These are phyloP conservation scores for Glycine tomentella DNA, from an alignment of 306 rosid genomes.

Conservation along the genomic window DNA sequence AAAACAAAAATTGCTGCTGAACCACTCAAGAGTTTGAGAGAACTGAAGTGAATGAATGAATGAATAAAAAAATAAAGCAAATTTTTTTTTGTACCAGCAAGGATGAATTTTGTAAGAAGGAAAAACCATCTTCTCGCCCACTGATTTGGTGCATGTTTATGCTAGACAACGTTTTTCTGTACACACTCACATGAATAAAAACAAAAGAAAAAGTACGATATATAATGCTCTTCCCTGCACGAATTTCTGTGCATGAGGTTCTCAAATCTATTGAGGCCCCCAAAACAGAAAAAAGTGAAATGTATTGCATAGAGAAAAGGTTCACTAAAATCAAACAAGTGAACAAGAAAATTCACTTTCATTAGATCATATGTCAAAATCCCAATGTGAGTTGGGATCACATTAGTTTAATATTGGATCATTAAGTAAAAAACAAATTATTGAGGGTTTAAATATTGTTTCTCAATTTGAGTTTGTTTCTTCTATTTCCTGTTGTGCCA, in stretches of 20 bases:
- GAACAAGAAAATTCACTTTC: not conserved
- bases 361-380: constrained; percentile 28
- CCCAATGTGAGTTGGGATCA: constrained; percentile 20
- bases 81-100: not conserved
- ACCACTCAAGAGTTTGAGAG: not conserved
- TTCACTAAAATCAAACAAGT: constrained; percentile 22
- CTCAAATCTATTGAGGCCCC: constrained; percentile 44
- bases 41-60: not conserved
- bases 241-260: constrained; percentile 41
- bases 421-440: not conserved
- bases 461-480: not conserved
- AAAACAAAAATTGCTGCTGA: not conserved
- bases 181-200: constrained; percentile 43
- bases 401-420: not conserved
- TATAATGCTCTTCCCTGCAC: constrained; percentile 25
- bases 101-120: constrained; percentile 22
- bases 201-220: constrained; percentile 49
- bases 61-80: constrained; percentile 23
- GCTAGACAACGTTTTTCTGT: constrained; percentile 40
- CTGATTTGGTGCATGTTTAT: constrained; percentile 47
- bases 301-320: constrained; percentile 10
- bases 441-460: not conserved
- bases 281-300: constrained; percentile 32
- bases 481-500: no score
- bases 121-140: constrained; percentile 51